Evolutionary conservation across 2,329 filamentous ascomycete species (phyloP).

Genomic region (Aspergillus jensenii): DNA sequence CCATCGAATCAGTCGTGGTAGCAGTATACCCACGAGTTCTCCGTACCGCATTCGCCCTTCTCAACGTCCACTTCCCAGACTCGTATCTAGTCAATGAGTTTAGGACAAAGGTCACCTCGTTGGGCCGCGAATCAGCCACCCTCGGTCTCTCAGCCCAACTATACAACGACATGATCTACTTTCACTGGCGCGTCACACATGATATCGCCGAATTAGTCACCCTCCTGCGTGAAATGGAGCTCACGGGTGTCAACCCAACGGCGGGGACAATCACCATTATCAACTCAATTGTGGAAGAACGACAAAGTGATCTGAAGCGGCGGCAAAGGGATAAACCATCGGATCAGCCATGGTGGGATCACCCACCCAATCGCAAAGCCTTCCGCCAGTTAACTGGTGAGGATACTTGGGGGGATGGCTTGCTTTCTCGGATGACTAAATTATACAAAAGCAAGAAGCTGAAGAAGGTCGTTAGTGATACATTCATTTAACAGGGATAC

Average conservation of each 20-base stretch:
- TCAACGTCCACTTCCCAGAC: conserved; percentile 40
- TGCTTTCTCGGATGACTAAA: conserved; percentile 23
- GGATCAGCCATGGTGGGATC: conserved; percentile 32
- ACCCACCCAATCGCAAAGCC: conserved; percentile 31
- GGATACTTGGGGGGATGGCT: conserved; percentile 23
- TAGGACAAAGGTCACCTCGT: conserved; percentile 39
- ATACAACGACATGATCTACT: conserved; percentile 46
- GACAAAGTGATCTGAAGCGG: conserved; percentile 18
- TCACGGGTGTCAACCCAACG: conserved; percentile 41
- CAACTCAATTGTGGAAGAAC: conserved; percentile 28
- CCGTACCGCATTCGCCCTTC: conserved; percentile 40
- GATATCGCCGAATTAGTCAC: conserved; percentile 41
- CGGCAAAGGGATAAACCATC: neutral
- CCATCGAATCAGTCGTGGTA: conserved; percentile 32
- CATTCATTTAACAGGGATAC: neutral
- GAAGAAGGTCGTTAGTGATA: conserved; percentile 1
- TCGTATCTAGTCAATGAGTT: conserved; percentile 43
- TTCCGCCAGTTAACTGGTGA: conserved; percentile 21
- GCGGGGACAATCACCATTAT: conserved; percentile 33
- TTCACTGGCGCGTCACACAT: conserved; percentile 43
- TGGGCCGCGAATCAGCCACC: conserved; percentile 44
- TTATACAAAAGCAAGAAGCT: conserved; percentile 12
- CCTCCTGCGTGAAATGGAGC: conserved; percentile 46
- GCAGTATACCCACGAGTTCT: conserved; percentile 44
- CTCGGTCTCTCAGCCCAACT: conserved; percentile 42